Conservation (phyloP, 208 protist genomes). For the Crithidia brevicula region DNA sequence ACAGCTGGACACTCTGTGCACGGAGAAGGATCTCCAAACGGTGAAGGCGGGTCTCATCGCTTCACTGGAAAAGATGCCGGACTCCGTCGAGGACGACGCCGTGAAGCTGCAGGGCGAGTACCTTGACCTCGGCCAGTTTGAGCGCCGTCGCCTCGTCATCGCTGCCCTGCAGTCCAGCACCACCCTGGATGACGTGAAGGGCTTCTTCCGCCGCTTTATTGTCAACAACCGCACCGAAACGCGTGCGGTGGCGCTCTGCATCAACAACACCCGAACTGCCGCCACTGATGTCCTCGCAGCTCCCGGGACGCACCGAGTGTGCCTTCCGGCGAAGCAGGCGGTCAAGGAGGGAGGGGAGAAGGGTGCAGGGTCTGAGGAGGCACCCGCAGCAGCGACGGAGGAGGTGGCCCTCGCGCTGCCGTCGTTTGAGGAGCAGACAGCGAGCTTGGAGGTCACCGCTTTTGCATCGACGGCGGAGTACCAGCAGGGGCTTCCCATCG, state of each 20-base stretch:
- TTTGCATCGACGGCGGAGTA: slow-evolving; percentile 28
- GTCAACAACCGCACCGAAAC: slow-evolving; percentile 44
- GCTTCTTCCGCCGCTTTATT: slow-evolving; percentile 41
- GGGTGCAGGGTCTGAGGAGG: background rate
- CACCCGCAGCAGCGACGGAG: background rate
- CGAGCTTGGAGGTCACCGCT: slow-evolving; percentile 20
- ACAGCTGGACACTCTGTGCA: slow-evolving; percentile 46
- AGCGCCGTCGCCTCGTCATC: slow-evolving; percentile 42
- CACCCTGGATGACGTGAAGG: slow-evolving; percentile 36
- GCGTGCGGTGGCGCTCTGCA: slow-evolving; percentile 45
- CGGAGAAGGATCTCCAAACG: slow-evolving; percentile 32
- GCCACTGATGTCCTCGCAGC: slow-evolving; percentile 8
- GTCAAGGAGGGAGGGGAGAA: slow-evolving; percentile 4
- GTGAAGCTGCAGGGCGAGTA: slow-evolving; percentile 37
- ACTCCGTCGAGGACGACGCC: slow-evolving; percentile 50
- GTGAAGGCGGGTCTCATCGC: slow-evolving; percentile 50
- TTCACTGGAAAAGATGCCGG: slow-evolving; percentile 48
- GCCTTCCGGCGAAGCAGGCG: slow-evolving; percentile 3
- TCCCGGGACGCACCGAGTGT: slow-evolving; percentile 7
- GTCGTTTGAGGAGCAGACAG: slow-evolving; percentile 22
- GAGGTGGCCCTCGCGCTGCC: slow-evolving; percentile 36
- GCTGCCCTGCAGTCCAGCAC: slow-evolving; percentile 35
- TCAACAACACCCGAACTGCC: slow-evolving; percentile 40
- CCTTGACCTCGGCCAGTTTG: slow-evolving; percentile 33
- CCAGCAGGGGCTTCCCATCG: slow-evolving; percentile 9